phyloP scores from a whole-genome alignment of 2,329 filamentous ascomycete genomes.

The Trichoderma cornu-damae region DNA sequence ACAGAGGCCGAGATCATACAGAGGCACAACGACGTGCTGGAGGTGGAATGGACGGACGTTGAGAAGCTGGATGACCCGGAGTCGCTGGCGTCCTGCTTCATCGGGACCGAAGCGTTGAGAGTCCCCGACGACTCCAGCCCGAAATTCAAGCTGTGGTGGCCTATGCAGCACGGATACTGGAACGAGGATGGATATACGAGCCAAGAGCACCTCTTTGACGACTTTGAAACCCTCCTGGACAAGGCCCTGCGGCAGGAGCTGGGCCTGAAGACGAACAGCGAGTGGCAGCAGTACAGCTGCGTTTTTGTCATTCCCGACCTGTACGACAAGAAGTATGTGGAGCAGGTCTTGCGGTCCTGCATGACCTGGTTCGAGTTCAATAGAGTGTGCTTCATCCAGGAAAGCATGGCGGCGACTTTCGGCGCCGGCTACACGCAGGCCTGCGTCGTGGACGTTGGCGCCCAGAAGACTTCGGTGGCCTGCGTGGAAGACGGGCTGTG shows the following conservation, averaged over 20 bases:
- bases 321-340: conserved; percentile 91
- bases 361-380: conserved; percentile 87
- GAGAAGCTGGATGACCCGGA: conserved; percentile 60
- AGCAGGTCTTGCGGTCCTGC: conserved; percentile 74
- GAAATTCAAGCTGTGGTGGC: conserved; percentile 90
- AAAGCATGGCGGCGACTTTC: conserved; percentile 90
- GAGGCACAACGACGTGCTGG: conserved; percentile 89
- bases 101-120: conserved; percentile 74
- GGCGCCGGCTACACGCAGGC: conserved; percentile 90
- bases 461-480: conserved; percentile 94
- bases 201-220: conserved; percentile 74
- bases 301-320: conserved; percentile 97
- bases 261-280: conserved; percentile 67
- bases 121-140: conserved; percentile 86
- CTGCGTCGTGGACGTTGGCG: conserved; percentile 93
- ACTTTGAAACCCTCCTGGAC: conserved; percentile 82
- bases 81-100: conserved; percentile 59
- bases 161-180: conserved; percentile 76
- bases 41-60: conserved; percentile 93
- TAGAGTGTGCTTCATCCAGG: conserved; percentile 88
- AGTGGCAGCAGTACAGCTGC: conserved; percentile 87
- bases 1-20: conserved; percentile 81
- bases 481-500: conserved; percentile 96
- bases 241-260: conserved; percentile 82
- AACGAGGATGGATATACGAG: conserved; percentile 85